Percentiles rank a stretch among this genome's conserved stretches.
Conservation (phyloP, 768 basidiomycete genomes). For the Leccinum incarnatum region DNA sequence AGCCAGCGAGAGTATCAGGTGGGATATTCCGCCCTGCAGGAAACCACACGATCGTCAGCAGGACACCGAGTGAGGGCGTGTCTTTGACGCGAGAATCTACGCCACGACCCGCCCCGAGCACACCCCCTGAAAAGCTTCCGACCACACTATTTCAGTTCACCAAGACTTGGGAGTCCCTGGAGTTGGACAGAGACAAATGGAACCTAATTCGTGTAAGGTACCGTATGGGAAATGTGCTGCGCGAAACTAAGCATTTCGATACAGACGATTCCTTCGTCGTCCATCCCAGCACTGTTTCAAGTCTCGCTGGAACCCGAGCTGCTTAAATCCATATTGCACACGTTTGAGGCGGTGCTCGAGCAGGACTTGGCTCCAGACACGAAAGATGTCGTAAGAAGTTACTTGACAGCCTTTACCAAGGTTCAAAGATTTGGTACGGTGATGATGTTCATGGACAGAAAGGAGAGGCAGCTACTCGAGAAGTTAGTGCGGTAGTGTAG, state of each 20-base stretch:
- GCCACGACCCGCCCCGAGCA: neutral
- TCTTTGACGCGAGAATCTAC: conserved; percentile 5
- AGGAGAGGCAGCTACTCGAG: conserved; percentile 50
- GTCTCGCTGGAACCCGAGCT: conserved; percentile 66
- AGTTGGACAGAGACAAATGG: conserved; percentile 49
- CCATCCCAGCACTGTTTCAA: conserved; percentile 62
- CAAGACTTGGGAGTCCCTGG: conserved; percentile 51
- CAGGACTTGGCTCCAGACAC: conserved; percentile 10
- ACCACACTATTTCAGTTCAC: conserved; percentile 62
- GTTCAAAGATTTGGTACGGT: conserved; percentile 66
- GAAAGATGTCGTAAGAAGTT: conserved; percentile 37
- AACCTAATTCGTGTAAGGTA: conserved; percentile 51
- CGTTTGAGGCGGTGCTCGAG: conserved; percentile 39
- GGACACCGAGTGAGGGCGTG: conserved; percentile 20
- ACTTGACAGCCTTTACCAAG: conserved; percentile 49
- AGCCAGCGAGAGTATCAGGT: conserved; percentile 53
- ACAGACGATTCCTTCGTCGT: conserved; percentile 54
- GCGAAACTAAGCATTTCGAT: neutral
- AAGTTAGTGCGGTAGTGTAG: neutral
- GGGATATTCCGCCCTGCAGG: conserved; percentile 73
- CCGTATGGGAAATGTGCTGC: neutral
- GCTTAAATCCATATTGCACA: conserved; percentile 55
- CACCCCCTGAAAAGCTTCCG: conserved; percentile 25
- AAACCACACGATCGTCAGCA: conserved; percentile 53
- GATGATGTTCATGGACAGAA: conserved; percentile 54